Evolutionary conservation across 1,284 basidiomycete genomes (phyloP), one percentile per base, ranked within the genome.

Genomic region (Papiliotrema flavescens): DNA sequence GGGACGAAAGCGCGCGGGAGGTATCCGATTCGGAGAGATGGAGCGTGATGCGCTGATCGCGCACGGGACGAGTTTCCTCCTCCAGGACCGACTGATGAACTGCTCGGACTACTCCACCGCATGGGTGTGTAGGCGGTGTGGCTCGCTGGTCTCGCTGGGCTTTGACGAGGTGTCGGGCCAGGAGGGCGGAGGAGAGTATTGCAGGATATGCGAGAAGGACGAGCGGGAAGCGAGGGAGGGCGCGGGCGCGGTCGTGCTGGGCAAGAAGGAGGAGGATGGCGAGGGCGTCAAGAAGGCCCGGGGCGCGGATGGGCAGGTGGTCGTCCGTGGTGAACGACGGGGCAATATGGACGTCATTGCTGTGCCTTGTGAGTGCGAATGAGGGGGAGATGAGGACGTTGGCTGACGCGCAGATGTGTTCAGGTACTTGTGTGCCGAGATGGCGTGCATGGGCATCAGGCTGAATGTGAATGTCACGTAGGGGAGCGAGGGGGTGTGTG

Each of bases 21-120:
- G 96, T 75, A 98, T 99, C 69, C 94, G 96, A 61, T 98, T 99
- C 76, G 96, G 96, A 67, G 96, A 99, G 79, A 99, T 99, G 96
- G 96, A 99, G 78, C 89, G 96, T 55, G 96, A 99, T 73, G 95
- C 96, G 15, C 82, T 98, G 49, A 90, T 99, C 65, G 96, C 96
- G 3, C 96, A 99, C 78, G 96, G 96, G 41, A 97, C 96, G 5
- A 92, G 91, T 6, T 98, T 96, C 86, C 82, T 98, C 44, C 83
- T 99, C 23, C 95, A 98, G 80, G 96, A 99, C 76, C 84, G 96
- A 52, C 79, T 99, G 71, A 98, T 99, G 95, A 98, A 98, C 78
- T 99, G 96, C 75, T 98, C 95, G 40, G 96, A 99, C 78, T 98
- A 98, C 77, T 96, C 93, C 35, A 98, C 94, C 0, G 89, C 93